Evolutionary conservation across 1,284 basidiomycete species (phyloP).

Genomic region (Wallemia hederae): DNA sequence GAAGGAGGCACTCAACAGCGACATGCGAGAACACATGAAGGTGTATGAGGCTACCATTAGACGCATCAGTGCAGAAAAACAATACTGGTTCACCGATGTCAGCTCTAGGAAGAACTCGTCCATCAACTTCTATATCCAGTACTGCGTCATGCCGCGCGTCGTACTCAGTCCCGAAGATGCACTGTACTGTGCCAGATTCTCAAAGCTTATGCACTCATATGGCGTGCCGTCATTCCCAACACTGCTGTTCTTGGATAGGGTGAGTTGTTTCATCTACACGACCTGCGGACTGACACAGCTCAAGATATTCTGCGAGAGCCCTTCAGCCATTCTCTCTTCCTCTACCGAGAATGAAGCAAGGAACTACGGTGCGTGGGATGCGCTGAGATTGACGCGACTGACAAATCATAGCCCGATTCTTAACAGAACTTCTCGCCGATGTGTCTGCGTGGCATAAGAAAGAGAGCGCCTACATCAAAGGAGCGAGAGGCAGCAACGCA

Average conservation of each 20-base stretch:
- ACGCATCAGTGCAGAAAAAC: conserved; percentile 48
- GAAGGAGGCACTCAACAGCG: conserved; percentile 7
- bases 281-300: conserved; percentile 8
- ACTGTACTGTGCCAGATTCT: conserved; percentile 69
- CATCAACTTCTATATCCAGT: conserved; percentile 40
- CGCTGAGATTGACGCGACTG: neutral
- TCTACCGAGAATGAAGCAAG: conserved; percentile 87
- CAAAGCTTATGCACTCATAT: conserved; percentile 55
- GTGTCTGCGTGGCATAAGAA: conserved; percentile 5
- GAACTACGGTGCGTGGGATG: conserved; percentile 41
- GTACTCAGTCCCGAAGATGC: conserved; percentile 86
- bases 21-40: conserved; percentile 13
- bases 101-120: conserved; percentile 22
- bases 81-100: conserved; percentile 46
- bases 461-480: conserved; percentile 1
- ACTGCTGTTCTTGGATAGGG: conserved; percentile 56
- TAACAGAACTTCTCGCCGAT: conserved; percentile 3
- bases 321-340: conserved; percentile 59
- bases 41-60: conserved; percentile 27
- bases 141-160: conserved; percentile 75
- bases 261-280: conserved; percentile 13
- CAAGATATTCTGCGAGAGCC: conserved; percentile 50
- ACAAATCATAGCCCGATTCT: conserved; percentile 6
- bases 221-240: conserved; percentile 70
- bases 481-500: conserved; percentile 20